Conservation (phyloP, 805 yeast species). For the Candida loeiensis region DNA sequence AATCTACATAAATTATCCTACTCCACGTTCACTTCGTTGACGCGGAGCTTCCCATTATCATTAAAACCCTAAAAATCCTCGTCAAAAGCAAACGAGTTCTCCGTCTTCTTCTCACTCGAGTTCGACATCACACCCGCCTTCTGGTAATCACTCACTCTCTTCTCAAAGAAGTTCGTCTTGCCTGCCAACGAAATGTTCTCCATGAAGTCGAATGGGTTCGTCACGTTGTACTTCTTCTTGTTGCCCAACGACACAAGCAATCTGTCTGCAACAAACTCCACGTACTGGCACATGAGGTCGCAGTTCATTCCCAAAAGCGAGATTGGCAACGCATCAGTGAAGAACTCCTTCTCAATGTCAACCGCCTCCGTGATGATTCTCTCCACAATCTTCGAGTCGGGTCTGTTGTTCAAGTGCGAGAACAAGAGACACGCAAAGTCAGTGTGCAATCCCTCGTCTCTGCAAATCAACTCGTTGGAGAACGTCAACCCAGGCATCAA, state of each 20-base stretch:
- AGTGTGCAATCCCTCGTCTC: constrained; percentile 98
- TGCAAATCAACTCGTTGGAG: constrained; percentile 94
- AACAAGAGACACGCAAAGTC: constrained; percentile 96
- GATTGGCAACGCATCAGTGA: constrained; percentile 92
- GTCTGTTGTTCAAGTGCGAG: constrained; percentile 89
- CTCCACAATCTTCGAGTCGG: constrained; percentile 72
- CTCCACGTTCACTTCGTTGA: too few relatives aligned
- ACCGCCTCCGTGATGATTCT: constrained; percentile 94
- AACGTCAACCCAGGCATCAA: constrained; percentile 98
- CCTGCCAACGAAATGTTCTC: constrained; percentile 98
- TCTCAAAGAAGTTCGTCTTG: constrained; percentile 97
- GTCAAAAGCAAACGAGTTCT: constrained; percentile 73
- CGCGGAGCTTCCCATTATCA: background rate
- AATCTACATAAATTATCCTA: background rate
- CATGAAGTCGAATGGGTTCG: constrained; percentile 98
- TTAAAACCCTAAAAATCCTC: constrained; percentile 70
- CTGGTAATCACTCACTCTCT: constrained; percentile 97
- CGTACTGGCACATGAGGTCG: constrained; percentile 93
- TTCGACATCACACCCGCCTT: constrained; percentile 98
- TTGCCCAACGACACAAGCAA: constrained; percentile 87
- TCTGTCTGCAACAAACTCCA: constrained; percentile 97
- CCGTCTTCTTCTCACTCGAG: constrained; percentile 45
- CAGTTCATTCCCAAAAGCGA: constrained; percentile 93
- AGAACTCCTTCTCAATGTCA: constrained; percentile 86
- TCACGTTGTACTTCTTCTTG: constrained; percentile 78